phyloP scores from a whole-genome alignment of 2,329 filamentous ascomycete species.

The Huntiella omanensis region DNA sequence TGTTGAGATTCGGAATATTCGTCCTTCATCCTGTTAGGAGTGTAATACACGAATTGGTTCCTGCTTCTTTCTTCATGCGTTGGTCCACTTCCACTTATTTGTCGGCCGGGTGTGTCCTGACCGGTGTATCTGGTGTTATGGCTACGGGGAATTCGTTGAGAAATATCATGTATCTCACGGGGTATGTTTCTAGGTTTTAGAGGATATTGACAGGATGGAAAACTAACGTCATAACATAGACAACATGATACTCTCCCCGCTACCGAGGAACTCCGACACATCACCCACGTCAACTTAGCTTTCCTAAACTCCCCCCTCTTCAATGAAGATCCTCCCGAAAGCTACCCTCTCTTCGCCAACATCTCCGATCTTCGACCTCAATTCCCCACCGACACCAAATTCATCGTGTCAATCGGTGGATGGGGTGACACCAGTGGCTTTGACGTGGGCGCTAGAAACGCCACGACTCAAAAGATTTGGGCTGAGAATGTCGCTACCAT shows the following conservation, averaged over 20 bases:
- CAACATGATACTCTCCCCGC: constrained; percentile 28
- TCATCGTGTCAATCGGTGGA: constrained; percentile 55
- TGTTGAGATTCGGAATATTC: too few relatives aligned
- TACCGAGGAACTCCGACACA: constrained; percentile 19
- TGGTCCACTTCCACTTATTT: too few relatives aligned
- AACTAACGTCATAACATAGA: constrained; percentile 16
- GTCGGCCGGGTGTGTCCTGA: too few relatives aligned
- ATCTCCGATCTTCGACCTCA: constrained; percentile 19
- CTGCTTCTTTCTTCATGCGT: too few relatives aligned
- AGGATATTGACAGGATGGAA: too few relatives aligned
- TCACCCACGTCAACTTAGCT: constrained; percentile 40
- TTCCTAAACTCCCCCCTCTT: constrained; percentile 37
- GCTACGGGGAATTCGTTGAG: constrained; percentile 9
- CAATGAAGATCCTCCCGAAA: constrained; percentile 21
- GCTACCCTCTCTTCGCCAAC: constrained; percentile 35
- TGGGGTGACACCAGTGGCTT: constrained; percentile 55
- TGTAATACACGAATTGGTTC: too few relatives aligned
- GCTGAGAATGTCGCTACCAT: constrained; percentile 45
- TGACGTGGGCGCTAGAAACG: constrained; percentile 32
- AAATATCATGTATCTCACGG: constrained; percentile 32
- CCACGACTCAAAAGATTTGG: constrained; percentile 34
- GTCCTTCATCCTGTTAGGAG: too few relatives aligned
- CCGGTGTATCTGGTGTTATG: not conserved
- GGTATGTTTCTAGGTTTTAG: constrained; percentile 18
- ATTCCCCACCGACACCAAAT: constrained; percentile 34